Evolutionary conservation across 2,329 filamentous ascomycete species (phyloP).

Genomic region (Chaetomiaceae sp.): DNA sequence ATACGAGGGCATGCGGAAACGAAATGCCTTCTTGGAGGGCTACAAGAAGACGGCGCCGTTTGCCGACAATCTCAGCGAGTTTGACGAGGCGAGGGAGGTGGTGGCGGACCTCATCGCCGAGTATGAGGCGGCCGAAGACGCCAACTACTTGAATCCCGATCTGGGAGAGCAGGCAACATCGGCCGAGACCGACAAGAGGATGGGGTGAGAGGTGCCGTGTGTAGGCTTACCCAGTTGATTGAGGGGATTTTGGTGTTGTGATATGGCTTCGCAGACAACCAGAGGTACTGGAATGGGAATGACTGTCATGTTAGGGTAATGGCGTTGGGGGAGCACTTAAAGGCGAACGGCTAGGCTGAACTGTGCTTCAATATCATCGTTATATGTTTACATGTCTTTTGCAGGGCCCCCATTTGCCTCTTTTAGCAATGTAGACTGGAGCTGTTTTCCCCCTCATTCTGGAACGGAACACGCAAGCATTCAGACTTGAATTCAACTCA

Average conservation of each 20-base stretch:
- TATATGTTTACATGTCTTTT: no score
- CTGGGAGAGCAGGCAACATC: conserved; percentile 49
- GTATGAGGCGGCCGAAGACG: conserved; percentile 91
- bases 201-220: conserved; percentile 24
- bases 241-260: background rate
- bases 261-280: background rate
- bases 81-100: conserved; percentile 89
- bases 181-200: conserved; percentile 49
- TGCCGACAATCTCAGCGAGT: conserved; percentile 84
- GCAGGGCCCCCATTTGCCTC: no score
- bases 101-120: conserved; percentile 87
- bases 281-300: background rate
- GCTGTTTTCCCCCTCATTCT: no score
- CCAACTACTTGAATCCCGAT: conserved; percentile 81
- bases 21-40: conserved; percentile 91
- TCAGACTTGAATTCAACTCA: no score
- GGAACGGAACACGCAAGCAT: no score
- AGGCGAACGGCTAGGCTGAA: background rate
- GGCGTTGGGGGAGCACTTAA: conserved; percentile 11
- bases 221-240: background rate
- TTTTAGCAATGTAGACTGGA: no score
- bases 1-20: conserved; percentile 91
- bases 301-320: background rate
- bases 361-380: background rate
- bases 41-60: conserved; percentile 97